Evolutionary conservation across 192 early-diverging fungal species (phyloP).

Genomic region (Coemansia furcata): DNA sequence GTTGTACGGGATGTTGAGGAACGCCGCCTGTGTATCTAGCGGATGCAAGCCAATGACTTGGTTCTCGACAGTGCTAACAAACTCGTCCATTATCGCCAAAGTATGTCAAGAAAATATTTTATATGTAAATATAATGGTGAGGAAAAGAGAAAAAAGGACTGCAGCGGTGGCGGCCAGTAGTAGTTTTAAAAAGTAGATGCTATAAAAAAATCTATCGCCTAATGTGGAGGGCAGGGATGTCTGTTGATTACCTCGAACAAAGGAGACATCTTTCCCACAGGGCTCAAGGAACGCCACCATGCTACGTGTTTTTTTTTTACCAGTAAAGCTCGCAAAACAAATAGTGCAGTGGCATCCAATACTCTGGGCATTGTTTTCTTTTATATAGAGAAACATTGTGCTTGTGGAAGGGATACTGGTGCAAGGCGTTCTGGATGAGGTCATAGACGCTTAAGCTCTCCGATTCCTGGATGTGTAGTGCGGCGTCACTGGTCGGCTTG

Average conservation of each 20-base stretch:
- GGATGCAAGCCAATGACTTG: slow-evolving; percentile 38
- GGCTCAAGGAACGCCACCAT: neutral
- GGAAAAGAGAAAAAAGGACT: neutral
- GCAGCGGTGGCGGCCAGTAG: neutral
- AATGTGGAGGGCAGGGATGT: neutral
- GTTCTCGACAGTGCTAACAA: slow-evolving; percentile 35
- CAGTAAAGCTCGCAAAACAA: neutral
- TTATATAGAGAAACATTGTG: neutral
- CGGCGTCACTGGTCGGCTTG: too few relatives aligned
- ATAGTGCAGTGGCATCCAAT: neutral
- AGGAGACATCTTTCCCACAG: neutral
- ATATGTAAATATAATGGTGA: neutral
- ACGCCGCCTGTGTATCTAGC: slow-evolving; percentile 48
- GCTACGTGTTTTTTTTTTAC: neutral
- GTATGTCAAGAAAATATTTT: neutral
- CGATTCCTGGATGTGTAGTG: too few relatives aligned
- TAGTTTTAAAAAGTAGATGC: neutral
- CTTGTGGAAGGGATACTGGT: too few relatives aligned
- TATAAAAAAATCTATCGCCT: neutral
- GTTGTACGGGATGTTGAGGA: slow-evolving; percentile 46
- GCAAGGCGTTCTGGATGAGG: too few relatives aligned
- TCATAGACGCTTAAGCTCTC: too few relatives aligned
- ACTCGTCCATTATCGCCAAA: slow-evolving; percentile 27
- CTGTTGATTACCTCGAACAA: neutral
- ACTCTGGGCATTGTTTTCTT: neutral